Conservation (phyloP, 208 protist genomes). For the Leishmania lainsoni region DNA sequence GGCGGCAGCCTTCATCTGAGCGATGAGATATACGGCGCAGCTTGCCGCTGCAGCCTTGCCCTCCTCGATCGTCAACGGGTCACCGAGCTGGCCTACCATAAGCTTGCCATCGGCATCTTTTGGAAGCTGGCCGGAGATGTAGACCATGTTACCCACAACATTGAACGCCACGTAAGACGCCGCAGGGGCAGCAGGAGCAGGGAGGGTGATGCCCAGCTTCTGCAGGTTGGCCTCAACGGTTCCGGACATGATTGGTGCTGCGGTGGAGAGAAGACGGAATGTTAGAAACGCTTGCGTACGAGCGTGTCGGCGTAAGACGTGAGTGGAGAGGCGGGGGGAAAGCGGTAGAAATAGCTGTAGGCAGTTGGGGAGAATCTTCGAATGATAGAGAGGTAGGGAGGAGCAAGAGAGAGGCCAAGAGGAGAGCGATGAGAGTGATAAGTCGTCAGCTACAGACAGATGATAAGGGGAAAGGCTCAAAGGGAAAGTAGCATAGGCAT, state of each 20-base stretch:
- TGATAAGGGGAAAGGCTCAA: background rate
- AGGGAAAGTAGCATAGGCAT: background rate
- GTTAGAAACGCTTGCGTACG: conserved; percentile 2
- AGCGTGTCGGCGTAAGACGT: background rate
- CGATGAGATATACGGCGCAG: conserved; percentile 54
- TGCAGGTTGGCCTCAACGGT: conserved; percentile 48
- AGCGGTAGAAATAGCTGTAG: background rate
- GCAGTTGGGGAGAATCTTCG: background rate
- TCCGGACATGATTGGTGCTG: conserved; percentile 28
- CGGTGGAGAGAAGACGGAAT: background rate
- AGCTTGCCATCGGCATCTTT: conserved; percentile 53
- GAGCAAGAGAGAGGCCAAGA: background rate
- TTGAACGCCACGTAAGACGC: conserved; percentile 76
- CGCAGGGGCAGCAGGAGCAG: conserved; percentile 54
- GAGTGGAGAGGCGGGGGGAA: background rate
- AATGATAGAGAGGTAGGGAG: background rate
- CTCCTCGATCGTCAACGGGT: conserved; percentile 50
- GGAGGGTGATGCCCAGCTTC: conserved; percentile 67
- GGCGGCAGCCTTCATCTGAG: conserved; percentile 65
- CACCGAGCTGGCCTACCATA: conserved; percentile 60
- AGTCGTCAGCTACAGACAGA: background rate
- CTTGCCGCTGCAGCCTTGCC: conserved; percentile 56
- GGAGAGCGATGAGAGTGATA: background rate
- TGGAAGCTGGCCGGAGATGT: conserved; percentile 81
- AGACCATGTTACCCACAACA: conserved; percentile 40